Base-by-base conservation (phyloP, 2,329 filamentous ascomycete species). In the Stagonosporopsis cucurbitacearum region DNA sequence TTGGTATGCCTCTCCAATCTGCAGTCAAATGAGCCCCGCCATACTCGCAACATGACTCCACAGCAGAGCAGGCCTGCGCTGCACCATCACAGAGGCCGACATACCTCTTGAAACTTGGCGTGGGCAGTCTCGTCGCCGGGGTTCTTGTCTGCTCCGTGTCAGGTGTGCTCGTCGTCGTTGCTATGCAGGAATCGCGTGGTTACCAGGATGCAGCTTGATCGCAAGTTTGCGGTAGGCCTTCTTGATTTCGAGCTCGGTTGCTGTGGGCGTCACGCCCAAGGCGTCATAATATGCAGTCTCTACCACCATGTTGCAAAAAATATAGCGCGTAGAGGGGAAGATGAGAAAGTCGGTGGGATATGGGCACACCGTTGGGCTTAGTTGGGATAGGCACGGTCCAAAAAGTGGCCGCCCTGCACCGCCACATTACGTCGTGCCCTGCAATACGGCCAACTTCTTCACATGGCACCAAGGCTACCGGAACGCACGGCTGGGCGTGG, bases 61-160 rank as follows among this genome's bases (percentile, higher is more conserved):
- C 30, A 19, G 40, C 54, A 48, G 40, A 49, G 42, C 52, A 17
- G 33, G 17, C 35, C 45, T 41, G 20, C 36, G 15, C 8, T 4
- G 35, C 35, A 46, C 19, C 50, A 36, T 33, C 32, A 39, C 41
- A 30, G 25, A 48, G 19, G 4, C 50, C 15, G 36, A 68, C 78
- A 56, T 78, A 96, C 93, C 57, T 86, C 87, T 80, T 99, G 95
- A 79, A 99, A 99, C 77, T 93, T 94, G 72, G 88, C 90, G 79
- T 96, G 91, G 33, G 95, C 95, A 22, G 89, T 92, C 64, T 95
- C 93, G 75, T 99, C 95, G 71, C 93, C 91, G 54, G 94, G 95
- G 78, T 99, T 99, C 82, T 99, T 99, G 81, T 99, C 95, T 91
- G 73, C 53, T 17, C 46, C 36, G 11, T 15, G 49, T 65, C 26